These are phyloP conservation scores for Epichloe glyceriae DNA, from an alignment of 2,329 filamentous ascomycete genomes.

Conservation along the genomic window DNA sequence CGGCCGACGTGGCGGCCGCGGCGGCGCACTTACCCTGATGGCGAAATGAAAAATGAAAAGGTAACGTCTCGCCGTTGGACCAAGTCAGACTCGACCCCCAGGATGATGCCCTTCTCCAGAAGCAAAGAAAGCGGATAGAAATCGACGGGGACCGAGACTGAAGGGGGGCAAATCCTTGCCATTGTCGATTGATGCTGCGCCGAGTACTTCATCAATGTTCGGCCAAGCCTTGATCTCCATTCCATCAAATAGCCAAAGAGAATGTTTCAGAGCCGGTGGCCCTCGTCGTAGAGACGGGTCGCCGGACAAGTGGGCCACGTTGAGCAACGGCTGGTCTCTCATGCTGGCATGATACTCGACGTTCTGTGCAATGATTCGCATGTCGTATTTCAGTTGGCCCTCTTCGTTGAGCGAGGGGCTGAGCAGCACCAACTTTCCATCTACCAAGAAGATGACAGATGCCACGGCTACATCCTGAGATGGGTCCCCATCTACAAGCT, in stretches of 20 bases:
- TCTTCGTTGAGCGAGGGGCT: constrained; percentile 74
- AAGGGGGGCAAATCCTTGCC: constrained; percentile 57
- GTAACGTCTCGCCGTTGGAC: constrained; percentile 85
- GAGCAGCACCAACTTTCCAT: constrained; percentile 86
- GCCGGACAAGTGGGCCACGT: constrained; percentile 16
- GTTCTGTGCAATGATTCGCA: constrained; percentile 91
- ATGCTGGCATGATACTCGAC: constrained; percentile 92
- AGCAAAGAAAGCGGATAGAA: constrained; percentile 88
- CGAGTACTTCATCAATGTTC: constrained; percentile 72
- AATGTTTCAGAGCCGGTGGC: constrained; percentile 55
- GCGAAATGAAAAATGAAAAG: constrained; percentile 81
- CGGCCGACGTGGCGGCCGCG: no score
- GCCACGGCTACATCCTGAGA: constrained; percentile 91
- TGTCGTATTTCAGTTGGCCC: constrained; percentile 89
- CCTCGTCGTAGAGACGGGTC: constrained; percentile 14
- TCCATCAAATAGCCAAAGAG: constrained; percentile 90
- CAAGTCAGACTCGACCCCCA: constrained; percentile 84
- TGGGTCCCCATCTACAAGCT: constrained; percentile 80
- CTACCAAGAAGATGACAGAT: constrained; percentile 90
- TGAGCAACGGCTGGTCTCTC: constrained; percentile 58
- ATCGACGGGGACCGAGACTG: constrained; percentile 72
- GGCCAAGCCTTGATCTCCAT: constrained; percentile 77
- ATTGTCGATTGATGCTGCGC: constrained; percentile 52
- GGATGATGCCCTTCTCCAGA: constrained; percentile 76
- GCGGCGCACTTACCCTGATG: constrained; percentile 55